Conservation (phyloP, 169 alveolate species). For the Fabrea salina region DNA sequence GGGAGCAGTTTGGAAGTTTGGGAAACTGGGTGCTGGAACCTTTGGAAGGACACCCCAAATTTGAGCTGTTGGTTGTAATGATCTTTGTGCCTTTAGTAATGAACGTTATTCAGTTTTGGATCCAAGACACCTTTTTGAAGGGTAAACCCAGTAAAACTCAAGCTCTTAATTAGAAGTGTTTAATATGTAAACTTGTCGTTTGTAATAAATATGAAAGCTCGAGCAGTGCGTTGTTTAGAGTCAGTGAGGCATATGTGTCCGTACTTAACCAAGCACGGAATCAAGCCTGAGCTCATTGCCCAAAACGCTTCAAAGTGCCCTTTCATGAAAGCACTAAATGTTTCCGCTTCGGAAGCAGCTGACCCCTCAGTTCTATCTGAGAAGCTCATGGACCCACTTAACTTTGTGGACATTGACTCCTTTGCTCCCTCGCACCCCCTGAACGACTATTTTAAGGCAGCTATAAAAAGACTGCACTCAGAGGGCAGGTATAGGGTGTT, state of each 20-base stretch:
- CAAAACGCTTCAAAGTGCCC: slow-evolving; percentile 27
- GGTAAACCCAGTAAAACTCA: no score
- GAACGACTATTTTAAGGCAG: background rate
- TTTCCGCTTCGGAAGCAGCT: background rate
- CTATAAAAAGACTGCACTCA: slow-evolving; percentile 35
- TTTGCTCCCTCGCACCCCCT: slow-evolving; percentile 7
- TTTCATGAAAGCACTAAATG: slow-evolving; percentile 19
- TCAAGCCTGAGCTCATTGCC: background rate
- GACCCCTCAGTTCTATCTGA: background rate
- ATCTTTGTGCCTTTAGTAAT: slow-evolving; percentile 51
- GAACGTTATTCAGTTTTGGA: slow-evolving; percentile 57
- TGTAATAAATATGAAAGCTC: background rate
- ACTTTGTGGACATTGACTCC: slow-evolving; percentile 19
- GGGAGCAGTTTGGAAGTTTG: slow-evolving; percentile 34
- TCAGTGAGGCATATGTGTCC: slow-evolving; percentile 28
- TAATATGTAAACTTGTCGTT: background rate
- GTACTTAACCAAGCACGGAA: background rate
- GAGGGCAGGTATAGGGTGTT: slow-evolving; percentile 61
- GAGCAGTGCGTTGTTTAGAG: background rate
- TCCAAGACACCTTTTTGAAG: slow-evolving; percentile 56
- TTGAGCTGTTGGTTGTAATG: slow-evolving; percentile 65
- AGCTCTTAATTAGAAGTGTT: no score
- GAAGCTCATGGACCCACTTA: slow-evolving; percentile 19
- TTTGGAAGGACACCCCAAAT: slow-evolving; percentile 54
- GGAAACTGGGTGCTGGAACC: slow-evolving; percentile 46